Evolutionary conservation across 2,329 filamentous ascomycete genomes (phyloP), one percentile per base, ranked within the genome.

Genomic region (Pyricularia pennisetigena): DNA sequence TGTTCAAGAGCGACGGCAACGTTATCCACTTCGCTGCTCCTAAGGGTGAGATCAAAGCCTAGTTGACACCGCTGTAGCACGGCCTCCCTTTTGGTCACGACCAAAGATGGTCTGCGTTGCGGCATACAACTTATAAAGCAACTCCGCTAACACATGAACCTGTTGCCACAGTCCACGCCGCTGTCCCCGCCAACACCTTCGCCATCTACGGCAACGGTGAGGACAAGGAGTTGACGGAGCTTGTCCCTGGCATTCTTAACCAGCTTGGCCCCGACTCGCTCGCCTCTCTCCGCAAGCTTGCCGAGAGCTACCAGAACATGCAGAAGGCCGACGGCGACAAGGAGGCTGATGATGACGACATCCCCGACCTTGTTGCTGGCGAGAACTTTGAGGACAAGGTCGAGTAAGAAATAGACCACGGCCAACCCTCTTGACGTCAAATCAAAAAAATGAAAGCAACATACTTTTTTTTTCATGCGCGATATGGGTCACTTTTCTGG

Each of bases 1-100:
- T 99, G 95, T 99, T 99, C 90, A 99, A 99, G 91, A 91, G 92
- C 80, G 95, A 99, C 80, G 95, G 95, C 82, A 99, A 99, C 82
- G 95, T 99, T 82, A 98, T 99, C 79, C 95, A 99, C 88, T 99
- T 99, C 81, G 91, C 93, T 76, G 92, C 92, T 78, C 95, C 95
- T 76, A 97, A 97, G 87, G 95, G 95, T 98, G 84, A 78, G 88
- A 85, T 32, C 67, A 71, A 16, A 1, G 7, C 26, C 64, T 65
- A 57, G 12, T 49, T n/a, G 57, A 35, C 4, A 5, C 12, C 9
- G 1, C 5, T 8, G 16, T 10, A 12, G 24, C n/a, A 14, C 2
- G 57, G 23, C 23, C 23, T 26, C 14, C 57, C 23, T 61, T 16
- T 23, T 65, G 64, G 57, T 20, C 30, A 23, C 62, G 59, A 54